A percentile compares a stretch with the other conserved stretches of the same genome.
Conservation (phyloP, 345 rosid genomes). For the Atalantia buxifolia region DNA sequence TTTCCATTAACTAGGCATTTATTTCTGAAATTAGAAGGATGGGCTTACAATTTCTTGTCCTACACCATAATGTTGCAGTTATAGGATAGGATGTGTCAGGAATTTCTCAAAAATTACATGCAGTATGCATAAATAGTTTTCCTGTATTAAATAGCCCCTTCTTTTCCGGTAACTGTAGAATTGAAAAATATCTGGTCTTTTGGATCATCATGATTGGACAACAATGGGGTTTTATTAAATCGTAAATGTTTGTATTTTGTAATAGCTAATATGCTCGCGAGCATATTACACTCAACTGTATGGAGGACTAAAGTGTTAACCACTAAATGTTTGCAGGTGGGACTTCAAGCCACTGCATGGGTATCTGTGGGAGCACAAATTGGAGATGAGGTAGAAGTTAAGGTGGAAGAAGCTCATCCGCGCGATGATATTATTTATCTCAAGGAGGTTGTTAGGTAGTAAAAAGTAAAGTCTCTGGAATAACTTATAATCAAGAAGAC, state of each 20-base stretch:
- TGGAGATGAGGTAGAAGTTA: conserved; percentile 82
- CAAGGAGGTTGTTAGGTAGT: conserved; percentile 47
- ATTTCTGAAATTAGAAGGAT: background rate
- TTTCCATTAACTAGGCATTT: background rate
- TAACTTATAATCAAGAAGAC: conserved; percentile 9
- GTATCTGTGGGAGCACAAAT: conserved; percentile 68
- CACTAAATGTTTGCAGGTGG: conserved; percentile 51
- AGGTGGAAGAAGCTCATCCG: conserved; percentile 82
- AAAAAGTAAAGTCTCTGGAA: conserved; percentile 6
- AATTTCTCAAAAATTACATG: background rate
- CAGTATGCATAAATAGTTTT: background rate
- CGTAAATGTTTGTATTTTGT: background rate
- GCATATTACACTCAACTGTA: background rate
- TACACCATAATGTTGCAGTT: background rate
- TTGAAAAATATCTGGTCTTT: background rate
- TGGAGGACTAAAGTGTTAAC: conserved; percentile 2
- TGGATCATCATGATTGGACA: background rate
- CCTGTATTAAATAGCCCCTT: background rate
- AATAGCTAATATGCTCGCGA: too few relatives aligned
- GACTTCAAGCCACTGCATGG: conserved; percentile 74
- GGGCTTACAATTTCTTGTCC: background rate
- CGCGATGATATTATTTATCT: conserved; percentile 69
- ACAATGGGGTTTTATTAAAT: background rate
- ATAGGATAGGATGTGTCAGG: background rate
- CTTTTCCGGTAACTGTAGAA: background rate